Evolutionary conservation across 2,329 filamentous ascomycete genomes (phyloP), one percentile per base, ranked within the genome.

Genomic region (Cordyceps farinosa): DNA sequence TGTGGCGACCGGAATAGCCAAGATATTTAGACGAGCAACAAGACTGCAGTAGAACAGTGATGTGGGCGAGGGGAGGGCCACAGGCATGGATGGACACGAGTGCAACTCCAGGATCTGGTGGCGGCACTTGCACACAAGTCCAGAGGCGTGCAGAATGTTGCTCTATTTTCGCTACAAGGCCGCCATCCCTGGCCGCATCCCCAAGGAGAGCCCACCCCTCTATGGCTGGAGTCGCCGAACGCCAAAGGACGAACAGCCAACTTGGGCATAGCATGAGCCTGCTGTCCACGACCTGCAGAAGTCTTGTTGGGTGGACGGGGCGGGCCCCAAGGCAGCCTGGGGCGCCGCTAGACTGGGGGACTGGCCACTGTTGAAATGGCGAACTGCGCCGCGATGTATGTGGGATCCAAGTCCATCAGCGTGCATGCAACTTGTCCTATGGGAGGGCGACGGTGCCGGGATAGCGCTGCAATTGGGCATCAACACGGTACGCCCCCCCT

Each of bases 381-480:
- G 54, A 63, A 58, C 44, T 63, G 61, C 61, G 61, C 61, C 61
- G 59, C 32, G 50, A 47, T 55, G 59, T 32, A 54, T 45, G 58
- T 52, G 58, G 48, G 17, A 45, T 45, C 17, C 38, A 53, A 22
- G 36, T 17, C 58, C 51, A 45, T 58, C 30, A n/a, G 15, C 54
- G 8, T 58, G 61, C 61, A 58, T 56, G 38, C 45, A 42, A 50
- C 56, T 45, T 56, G 57, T 61, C 64, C 61, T 61, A 63, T 61
- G 36, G 59, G 48, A 63, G 51, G 29, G 29, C 32, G 44, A 42
- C 29, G 36, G 40, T 30, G 17, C 40, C 38, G 22, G 60, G 61
- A 44, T 45, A 17, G 52, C 52, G 68, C 67, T 67, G 64, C 70
- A 66, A 78, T 78, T 78, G 76, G 76, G 72, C 68, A 68, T 66